Evolutionary conservation across 2,329 filamentous ascomycete genomes (phyloP).

Genomic region (Dryadomyces sulphureus): DNA sequence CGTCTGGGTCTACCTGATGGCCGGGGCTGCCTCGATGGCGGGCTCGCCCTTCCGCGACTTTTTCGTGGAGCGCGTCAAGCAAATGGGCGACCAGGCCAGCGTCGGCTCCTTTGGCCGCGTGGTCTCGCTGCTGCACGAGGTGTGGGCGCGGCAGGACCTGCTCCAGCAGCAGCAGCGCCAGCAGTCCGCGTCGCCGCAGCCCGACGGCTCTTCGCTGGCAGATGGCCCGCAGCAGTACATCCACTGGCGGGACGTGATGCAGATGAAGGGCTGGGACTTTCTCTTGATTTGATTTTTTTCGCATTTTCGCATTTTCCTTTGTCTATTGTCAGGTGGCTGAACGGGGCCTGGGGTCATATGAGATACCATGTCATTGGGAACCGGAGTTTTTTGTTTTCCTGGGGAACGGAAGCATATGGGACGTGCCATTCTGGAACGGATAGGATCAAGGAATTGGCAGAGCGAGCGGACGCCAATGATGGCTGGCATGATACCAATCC

Average conservation of each 20-base stretch:
- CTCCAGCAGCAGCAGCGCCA: conserved; percentile 4
- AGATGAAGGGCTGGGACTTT: conserved; percentile 81
- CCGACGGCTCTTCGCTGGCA: conserved; percentile 15
- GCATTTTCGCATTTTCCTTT: neutral
- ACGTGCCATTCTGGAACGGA: neutral
- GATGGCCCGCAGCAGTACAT: conserved; percentile 42
- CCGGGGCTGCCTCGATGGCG: conserved; percentile 61
- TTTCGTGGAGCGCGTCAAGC: conserved; percentile 58
- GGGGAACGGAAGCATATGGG: neutral
- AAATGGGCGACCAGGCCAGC: conserved; percentile 61
- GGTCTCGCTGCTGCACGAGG: conserved; percentile 60
- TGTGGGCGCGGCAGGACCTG: conserved; percentile 64
- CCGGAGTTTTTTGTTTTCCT: neutral
- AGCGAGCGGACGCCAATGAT: neutral
- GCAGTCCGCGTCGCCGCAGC: conserved; percentile 18
- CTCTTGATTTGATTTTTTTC: conserved; percentile 53
- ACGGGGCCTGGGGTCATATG: neutral
- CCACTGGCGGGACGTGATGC: conserved; percentile 93
- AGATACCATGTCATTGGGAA: neutral
- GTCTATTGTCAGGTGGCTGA: neutral
- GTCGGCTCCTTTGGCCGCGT: conserved; percentile 81
- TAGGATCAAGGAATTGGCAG: neutral
- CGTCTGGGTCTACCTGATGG: conserved; percentile 84
- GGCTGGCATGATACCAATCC: neutral
- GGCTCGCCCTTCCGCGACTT: conserved; percentile 62